Percentiles rank a stretch among this genome's conserved stretches.
These are phyloP conservation scores for Actinidia arguta DNA, from an alignment of 179 eudicot genomes.

Conservation along the genomic window DNA sequence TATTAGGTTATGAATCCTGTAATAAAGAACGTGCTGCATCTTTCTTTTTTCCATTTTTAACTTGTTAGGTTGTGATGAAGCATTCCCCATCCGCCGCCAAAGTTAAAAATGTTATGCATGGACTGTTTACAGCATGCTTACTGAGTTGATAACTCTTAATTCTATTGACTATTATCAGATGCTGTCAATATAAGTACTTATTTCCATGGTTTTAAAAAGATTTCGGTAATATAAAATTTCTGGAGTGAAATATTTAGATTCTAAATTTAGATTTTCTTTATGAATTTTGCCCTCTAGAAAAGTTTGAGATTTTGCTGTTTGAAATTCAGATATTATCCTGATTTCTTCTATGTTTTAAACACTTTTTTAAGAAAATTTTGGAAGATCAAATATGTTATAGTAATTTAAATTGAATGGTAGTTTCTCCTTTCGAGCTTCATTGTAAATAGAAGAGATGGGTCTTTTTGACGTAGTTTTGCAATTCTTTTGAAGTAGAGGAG, in stretches of 20 bases:
- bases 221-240: neutral
- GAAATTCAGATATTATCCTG: neutral
- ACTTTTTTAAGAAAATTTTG: too few species aligned
- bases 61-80: too few species aligned
- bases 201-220: neutral
- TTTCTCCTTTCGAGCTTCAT: neutral
- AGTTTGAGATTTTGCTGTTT: neutral
- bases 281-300: neutral
- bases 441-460: neutral
- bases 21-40: neutral
- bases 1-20: neutral
- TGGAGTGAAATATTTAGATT: neutral
- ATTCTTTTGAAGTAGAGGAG: neutral
- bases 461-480: neutral
- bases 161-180: neutral
- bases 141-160: neutral
- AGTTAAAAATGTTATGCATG: too few species aligned
- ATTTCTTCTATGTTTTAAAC: neutral
- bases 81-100: too few species aligned
- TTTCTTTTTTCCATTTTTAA: neutral
- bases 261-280: neutral
- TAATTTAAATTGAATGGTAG: neutral
- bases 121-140: neutral
- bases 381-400: neutral
- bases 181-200: neutral